Evolutionary conservation across 352 stramenopile genomes (phyloP).

Genomic region (Blastocystis hominis): DNA sequence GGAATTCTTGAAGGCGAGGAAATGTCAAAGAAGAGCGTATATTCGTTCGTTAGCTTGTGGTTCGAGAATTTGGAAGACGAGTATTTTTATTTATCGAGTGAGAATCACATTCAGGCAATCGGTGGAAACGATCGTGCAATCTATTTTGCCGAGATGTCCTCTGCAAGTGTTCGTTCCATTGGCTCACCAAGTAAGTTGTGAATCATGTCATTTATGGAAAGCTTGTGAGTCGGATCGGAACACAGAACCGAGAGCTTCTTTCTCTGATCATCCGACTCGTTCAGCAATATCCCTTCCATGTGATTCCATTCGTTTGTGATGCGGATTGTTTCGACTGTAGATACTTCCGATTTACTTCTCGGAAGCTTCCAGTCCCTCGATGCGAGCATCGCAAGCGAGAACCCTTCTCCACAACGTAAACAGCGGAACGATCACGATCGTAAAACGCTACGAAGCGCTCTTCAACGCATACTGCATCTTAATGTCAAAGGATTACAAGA

Average conservation of each 20-base stretch:
- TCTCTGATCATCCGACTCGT: not conserved
- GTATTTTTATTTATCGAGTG: not conserved
- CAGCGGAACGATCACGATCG: not conserved
- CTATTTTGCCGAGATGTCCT: not conserved
- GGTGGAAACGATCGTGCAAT: not conserved
- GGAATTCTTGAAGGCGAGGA: slow-evolving; percentile 3
- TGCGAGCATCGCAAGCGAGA: not conserved
- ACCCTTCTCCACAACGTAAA: not conserved
- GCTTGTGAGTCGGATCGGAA: slow-evolving; percentile 37
- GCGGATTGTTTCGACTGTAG: not conserved
- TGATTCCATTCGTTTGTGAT: slow-evolving; percentile 8
- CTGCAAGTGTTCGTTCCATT: slow-evolving; percentile 12
- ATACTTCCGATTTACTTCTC: not conserved
- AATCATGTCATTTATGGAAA: not conserved
- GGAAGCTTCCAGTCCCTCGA: not conserved
- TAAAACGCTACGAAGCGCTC: not conserved
- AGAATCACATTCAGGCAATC: no score
- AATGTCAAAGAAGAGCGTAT: not conserved
- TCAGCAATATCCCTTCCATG: not conserved
- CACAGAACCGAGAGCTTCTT: not conserved
- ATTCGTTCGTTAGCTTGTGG: slow-evolving; percentile 38
- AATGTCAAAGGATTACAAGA: not conserved
- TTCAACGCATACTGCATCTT: not conserved
- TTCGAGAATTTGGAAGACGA: slow-evolving; percentile 23
- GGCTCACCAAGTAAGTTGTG: slow-evolving; percentile 7